Base-by-base conservation (phyloP, 2,329 filamentous ascomycete species). In the Epicoccum sorghinum region DNA sequence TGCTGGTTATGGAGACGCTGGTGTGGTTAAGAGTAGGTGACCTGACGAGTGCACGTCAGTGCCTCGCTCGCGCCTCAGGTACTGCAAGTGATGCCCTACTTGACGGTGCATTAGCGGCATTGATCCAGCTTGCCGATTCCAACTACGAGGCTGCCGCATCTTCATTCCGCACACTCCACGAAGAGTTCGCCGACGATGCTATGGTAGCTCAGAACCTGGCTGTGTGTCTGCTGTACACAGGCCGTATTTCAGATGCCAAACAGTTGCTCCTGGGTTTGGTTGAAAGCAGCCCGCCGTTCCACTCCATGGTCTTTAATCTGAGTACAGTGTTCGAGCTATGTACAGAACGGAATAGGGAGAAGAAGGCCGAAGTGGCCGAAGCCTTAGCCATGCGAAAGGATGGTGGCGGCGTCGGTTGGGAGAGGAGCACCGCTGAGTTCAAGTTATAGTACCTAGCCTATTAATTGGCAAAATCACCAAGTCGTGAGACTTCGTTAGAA, bases 251-350 rank as follows among this genome's bases (percentile, higher is more conserved):
- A 0, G 69, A 74, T 82, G 89, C 90, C 0, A 85, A 85, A 12
- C 74, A 79, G 10, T 75, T 90, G 1, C 78, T 97, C 3, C 88
- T 93, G 66, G 75, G 77, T 0, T 76, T 96, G 9, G 79, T 92
- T 0, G 80, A 85, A 3, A 72, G 79, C 0, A 84, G 86, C 0
- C 58, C 64, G 8, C 66, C 74, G 0, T 97, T 93, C 53, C 87
- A 90, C 59, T 90, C 90, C 0, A 77, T 96, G 2, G 84, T 96
- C 0, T 96, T 97, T 76, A 98, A 98, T 71, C 76, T 99, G 10
- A 86, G 88, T 9, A 98, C 93, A 0, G 85, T 96, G 65, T 98
- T 96, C 71, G 95, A 98, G 75, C 82, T 98, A 7, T 95, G 90
- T 70, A 93, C 90, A 0, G 93, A 98, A 65, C 83, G 84, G 58